Evolutionary conservation across 495 filamentous ascomycete species (phyloP).

Genomic region (Massariosphaeria phaeospora): DNA sequence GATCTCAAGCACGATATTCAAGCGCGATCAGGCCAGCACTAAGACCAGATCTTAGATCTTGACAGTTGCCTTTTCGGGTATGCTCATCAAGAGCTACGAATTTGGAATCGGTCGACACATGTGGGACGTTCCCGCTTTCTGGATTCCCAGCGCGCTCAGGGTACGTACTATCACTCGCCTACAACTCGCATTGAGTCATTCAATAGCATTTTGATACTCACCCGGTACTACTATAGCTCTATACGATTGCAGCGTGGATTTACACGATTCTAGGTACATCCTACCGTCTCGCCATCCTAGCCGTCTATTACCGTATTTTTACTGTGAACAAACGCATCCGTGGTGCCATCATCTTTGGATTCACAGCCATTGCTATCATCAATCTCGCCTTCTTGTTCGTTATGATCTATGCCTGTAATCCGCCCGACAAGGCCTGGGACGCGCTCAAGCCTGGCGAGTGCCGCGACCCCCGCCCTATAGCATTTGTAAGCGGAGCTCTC

Average conservation of each 20-base stretch:
- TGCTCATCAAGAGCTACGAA: neutral
- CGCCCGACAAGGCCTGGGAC: neutral
- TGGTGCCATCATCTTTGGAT: neutral
- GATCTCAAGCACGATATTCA: neutral
- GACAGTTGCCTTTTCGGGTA: neutral
- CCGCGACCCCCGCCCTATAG: neutral
- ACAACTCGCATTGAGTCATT: no score
- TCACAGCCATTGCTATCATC: no score
- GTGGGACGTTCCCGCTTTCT: slow-evolving; percentile 1
- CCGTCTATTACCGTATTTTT: slow-evolving; percentile 7
- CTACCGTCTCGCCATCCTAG: slow-evolving; percentile 8
- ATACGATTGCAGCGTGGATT: neutral
- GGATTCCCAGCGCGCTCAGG: neutral
- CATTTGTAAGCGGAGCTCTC: neutral
- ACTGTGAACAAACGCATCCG: neutral
- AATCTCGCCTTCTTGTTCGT: neutral
- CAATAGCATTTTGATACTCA: neutral
- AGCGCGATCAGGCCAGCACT: neutral
- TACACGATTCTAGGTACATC: neutral
- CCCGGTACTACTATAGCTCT: neutral
- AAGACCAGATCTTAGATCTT: neutral
- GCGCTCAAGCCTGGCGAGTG: neutral
- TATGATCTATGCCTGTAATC: neutral
- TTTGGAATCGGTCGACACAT: slow-evolving; percentile 5
- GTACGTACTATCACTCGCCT: no score